Conservation (phyloP, 208 protist genomes). For the Phytomonas serpens region DNA sequence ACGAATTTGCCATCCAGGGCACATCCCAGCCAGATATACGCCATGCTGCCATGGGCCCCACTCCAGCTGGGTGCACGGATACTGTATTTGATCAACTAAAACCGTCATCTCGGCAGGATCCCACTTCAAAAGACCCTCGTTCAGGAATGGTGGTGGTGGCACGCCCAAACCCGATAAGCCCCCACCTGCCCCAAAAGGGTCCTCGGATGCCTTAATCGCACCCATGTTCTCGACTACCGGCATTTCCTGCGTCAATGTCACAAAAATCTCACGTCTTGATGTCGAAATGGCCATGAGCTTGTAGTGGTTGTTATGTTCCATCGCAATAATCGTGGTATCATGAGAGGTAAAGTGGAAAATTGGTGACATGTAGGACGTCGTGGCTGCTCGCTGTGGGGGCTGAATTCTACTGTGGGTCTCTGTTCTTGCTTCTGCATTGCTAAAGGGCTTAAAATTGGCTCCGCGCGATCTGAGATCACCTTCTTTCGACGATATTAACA, state of each 20-base stretch:
- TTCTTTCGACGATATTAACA: background rate
- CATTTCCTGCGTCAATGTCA: conserved; percentile 58
- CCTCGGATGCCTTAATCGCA: conserved; percentile 11
- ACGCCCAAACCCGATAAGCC: background rate
- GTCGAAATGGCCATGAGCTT: conserved; percentile 71
- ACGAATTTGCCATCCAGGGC: conserved; percentile 39
- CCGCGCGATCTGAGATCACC: background rate
- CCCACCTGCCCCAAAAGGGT: conserved; percentile 18
- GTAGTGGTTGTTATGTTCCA: conserved; percentile 84
- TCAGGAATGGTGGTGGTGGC: conserved; percentile 12
- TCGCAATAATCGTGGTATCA: conserved; percentile 65
- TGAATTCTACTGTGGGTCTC: background rate
- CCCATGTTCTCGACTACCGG: conserved; percentile 38
- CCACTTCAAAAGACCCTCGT: conserved; percentile 49
- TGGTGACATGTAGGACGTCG: conserved; percentile 46
- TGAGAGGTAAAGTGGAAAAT: conserved; percentile 74
- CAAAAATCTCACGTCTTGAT: conserved; percentile 62
- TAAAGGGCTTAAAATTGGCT: background rate
- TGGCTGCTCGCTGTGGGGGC: conserved; percentile 8
- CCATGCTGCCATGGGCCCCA: conserved; percentile 87
- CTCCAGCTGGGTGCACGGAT: conserved; percentile 46
- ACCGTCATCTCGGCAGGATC: conserved; percentile 37
- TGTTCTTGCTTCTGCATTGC: background rate
- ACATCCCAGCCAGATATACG: conserved; percentile 55
- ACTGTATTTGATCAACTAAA: conserved; percentile 47